Conservation (phyloP, 2,329 filamentous ascomycete genomes). For the Alternaria burnsii region DNA sequence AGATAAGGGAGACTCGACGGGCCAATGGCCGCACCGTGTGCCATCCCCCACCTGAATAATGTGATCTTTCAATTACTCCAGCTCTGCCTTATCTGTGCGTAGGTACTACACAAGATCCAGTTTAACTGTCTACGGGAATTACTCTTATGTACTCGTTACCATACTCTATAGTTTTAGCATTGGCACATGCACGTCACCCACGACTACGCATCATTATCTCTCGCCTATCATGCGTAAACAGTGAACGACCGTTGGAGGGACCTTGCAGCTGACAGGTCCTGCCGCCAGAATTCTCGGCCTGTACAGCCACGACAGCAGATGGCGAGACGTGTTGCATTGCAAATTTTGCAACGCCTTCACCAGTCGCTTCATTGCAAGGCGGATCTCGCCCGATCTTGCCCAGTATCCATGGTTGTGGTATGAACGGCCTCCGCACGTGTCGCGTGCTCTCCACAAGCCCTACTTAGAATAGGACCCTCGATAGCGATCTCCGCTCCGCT, state of each 20-base stretch:
- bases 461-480: constrained; percentile 16
- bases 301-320: constrained; percentile 2
- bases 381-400: neutral
- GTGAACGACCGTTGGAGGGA: constrained; percentile 14
- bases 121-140: constrained; percentile 31
- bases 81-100: constrained; percentile 29
- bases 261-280: constrained; percentile 3
- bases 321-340: neutral
- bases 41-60: constrained; percentile 33
- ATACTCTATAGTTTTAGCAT: constrained; percentile 22
- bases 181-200: constrained; percentile 40
- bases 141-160: constrained; percentile 49
- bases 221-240: constrained; percentile 9
- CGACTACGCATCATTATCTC: constrained; percentile 30
- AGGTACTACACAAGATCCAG: constrained; percentile 11
- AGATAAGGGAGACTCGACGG: constrained; percentile 38
- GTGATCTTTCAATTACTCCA: constrained; percentile 20
- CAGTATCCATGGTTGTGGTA: constrained; percentile 4
- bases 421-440: constrained; percentile 27
- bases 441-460: constrained; percentile 22
- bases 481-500: constrained; percentile 36
- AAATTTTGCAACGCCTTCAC: neutral
- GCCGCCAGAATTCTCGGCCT: constrained; percentile 4
- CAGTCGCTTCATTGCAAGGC: neutral
- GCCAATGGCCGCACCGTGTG: constrained; percentile 32